Base-by-base conservation (phyloP, 2,329 filamentous ascomycete species). In the Aspergillus japonicus region DNA sequence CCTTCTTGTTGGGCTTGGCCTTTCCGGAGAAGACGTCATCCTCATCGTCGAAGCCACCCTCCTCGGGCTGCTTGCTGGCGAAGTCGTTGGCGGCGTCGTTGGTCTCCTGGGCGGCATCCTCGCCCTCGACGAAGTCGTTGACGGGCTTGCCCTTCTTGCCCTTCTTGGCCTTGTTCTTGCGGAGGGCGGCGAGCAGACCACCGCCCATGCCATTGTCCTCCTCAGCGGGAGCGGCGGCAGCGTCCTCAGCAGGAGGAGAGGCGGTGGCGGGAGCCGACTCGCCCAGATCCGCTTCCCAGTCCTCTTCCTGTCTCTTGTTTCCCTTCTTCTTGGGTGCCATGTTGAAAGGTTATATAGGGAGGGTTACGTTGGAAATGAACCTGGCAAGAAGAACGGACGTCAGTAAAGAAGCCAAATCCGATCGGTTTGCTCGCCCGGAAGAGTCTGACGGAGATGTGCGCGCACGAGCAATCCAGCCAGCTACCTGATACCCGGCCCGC, bases 311-410 rank as follows among this genome's bases (percentile, higher is more conserved):
- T 76, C 87, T 88, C 83, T 94, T 96, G 79, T 88, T 90, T 75
- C 89, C 89, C 86, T 96, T 97, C 85, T 95, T 96, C 83, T 97
- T 97, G 64, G 93, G 93, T 73, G 93, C 81, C 94, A 97, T 98
- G 16, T 77, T 75, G 56, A 33, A 21, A 47, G 53, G 19, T 47
- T 29, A 39, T 47, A 23, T 24, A 21, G 44, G 14, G 14, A 14
- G 26, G 31, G 49, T 19, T 51, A 16, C 4, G 2, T 51, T 16
- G 5, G 2, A 44, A 44, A n/a, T 44, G 33, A 19, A 44, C 39
- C 39, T 44, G 16, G 6, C 1, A 19, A 2, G 5, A 1, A 44
- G 16, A 44, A 1, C 16, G 5, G 4, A 26, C 7, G 54, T 24
- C 19, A 21, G 29, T 14, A 19, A 19, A 10, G 16, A 44, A 19